Evolutionary conservation across 2,329 filamentous ascomycete species (phyloP).

Genomic region (Ophiocordyceps sinensis): DNA sequence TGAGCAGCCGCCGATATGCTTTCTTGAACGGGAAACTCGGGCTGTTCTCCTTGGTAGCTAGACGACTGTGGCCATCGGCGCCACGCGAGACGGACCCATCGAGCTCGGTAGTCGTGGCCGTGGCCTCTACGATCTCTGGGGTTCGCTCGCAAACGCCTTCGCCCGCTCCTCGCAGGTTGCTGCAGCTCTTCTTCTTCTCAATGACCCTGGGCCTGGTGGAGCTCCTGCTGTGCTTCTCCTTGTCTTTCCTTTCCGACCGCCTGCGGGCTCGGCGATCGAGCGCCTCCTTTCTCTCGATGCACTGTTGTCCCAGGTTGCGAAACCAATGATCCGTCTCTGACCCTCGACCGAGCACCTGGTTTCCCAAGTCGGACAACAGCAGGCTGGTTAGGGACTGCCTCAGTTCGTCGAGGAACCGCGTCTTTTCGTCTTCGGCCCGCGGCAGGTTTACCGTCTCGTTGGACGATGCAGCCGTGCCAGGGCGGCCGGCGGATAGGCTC

Average conservation of each 20-base stretch:
- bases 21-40: constrained; percentile 64
- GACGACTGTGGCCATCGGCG: constrained; percentile 6
- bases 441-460: constrained; percentile 53
- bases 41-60: constrained; percentile 9
- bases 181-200: constrained; percentile 55
- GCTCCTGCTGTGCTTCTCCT: constrained; percentile 26
- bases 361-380: constrained; percentile 78
- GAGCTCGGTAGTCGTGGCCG: constrained; percentile 21
- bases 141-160: constrained; percentile 21
- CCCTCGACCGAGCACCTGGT: constrained; percentile 70
- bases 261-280: constrained; percentile 32
- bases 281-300: constrained; percentile 46
- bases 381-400: constrained; percentile 71
- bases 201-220: constrained; percentile 35
- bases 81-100: constrained; percentile 18
- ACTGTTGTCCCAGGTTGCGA: constrained; percentile 49
- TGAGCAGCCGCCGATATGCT: constrained; percentile 66
- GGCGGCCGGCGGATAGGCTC: constrained; percentile 37
- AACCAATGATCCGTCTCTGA: constrained; percentile 93
- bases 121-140: constrained; percentile 22
- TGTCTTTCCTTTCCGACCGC: constrained; percentile 22
- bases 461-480: constrained; percentile 51
- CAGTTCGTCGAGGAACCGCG: constrained; percentile 62
- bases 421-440: constrained; percentile 52
- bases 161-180: constrained; percentile 41